phyloP scores from a whole-genome alignment of 2,329 filamentous ascomycete species.

The Aspergillus novoparasiticus region DNA sequence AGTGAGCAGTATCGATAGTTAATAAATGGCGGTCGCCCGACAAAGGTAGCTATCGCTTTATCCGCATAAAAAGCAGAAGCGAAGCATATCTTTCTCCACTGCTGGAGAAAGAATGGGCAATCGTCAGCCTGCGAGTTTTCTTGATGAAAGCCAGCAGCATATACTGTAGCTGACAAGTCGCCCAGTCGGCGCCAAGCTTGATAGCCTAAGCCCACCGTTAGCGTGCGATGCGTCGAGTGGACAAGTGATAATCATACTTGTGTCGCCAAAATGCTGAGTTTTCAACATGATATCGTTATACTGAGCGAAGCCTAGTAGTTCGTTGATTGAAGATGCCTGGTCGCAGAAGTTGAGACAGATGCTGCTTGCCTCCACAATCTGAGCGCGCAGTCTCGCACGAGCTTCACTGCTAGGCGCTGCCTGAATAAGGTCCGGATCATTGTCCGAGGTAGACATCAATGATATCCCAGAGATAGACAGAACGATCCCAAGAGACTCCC shows the following conservation, averaged over 20 bases:
- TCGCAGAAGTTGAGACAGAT: slow-evolving; percentile 37
- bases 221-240: neutral
- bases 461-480: slow-evolving; percentile 43
- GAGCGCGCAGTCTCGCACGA: slow-evolving; percentile 34
- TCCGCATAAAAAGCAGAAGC: slow-evolving; percentile 50
- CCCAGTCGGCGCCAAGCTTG: slow-evolving; percentile 52
- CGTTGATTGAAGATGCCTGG: slow-evolving; percentile 35
- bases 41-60: slow-evolving; percentile 52
- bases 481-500: slow-evolving; percentile 46
- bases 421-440: slow-evolving; percentile 32
- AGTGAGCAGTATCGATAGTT: slow-evolving; percentile 47
- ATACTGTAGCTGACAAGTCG: slow-evolving; percentile 50
- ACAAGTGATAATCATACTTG: slow-evolving; percentile 35
- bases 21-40: slow-evolving; percentile 53
- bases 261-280: slow-evolving; percentile 39
- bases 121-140: slow-evolving; percentile 33
- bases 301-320: slow-evolving; percentile 39
- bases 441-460: slow-evolving; percentile 32
- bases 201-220: slow-evolving; percentile 39
- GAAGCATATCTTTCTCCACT: slow-evolving; percentile 46
- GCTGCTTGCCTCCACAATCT: slow-evolving; percentile 38
- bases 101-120: slow-evolving; percentile 43
- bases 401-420: slow-evolving; percentile 21
- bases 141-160: slow-evolving; percentile 53
- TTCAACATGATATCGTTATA: slow-evolving; percentile 35